phyloP scores from a whole-genome alignment of 345 rosid genomes.

The Hibiscus trionum region DNA sequence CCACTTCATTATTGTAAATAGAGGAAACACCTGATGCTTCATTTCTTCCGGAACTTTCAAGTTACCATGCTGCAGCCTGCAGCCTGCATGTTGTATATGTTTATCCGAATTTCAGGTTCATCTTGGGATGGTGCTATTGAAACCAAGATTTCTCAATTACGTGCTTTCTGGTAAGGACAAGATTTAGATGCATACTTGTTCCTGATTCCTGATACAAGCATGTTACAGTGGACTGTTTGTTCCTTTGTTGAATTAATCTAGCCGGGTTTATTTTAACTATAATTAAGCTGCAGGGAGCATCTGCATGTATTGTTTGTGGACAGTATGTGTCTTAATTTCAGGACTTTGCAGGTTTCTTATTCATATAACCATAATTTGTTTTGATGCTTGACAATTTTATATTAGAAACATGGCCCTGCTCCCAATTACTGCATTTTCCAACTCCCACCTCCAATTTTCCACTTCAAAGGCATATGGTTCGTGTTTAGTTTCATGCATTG shows the following conservation, averaged over 20 bases:
- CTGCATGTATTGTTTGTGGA: not conserved
- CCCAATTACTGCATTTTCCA: not conserved
- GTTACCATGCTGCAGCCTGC: not conserved
- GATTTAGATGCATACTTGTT: not conserved
- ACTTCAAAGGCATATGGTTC: conserved; percentile 1
- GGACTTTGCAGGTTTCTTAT: not conserved
- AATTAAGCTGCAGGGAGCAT: not conserved
- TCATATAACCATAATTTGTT: not conserved
- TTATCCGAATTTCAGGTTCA: not conserved
- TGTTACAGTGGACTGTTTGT: not conserved
- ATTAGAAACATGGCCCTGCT: not conserved
- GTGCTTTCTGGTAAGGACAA: not conserved
- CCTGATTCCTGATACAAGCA: not conserved
- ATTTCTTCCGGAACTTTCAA: not conserved
- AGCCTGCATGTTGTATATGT: not conserved
- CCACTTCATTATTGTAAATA: not conserved
- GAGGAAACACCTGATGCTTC: not conserved
- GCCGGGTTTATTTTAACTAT: not conserved
- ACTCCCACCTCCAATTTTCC: not conserved
- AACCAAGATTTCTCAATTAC: not conserved
- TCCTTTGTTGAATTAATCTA: not conserved
- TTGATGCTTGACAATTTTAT: not conserved
- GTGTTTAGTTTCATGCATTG: not conserved
- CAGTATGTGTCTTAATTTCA: too few species aligned
- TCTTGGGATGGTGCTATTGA: not conserved